Evolutionary conservation across 352 stramenopile species (phyloP).

Genomic region (Globisporangium sylvaticum): DNA sequence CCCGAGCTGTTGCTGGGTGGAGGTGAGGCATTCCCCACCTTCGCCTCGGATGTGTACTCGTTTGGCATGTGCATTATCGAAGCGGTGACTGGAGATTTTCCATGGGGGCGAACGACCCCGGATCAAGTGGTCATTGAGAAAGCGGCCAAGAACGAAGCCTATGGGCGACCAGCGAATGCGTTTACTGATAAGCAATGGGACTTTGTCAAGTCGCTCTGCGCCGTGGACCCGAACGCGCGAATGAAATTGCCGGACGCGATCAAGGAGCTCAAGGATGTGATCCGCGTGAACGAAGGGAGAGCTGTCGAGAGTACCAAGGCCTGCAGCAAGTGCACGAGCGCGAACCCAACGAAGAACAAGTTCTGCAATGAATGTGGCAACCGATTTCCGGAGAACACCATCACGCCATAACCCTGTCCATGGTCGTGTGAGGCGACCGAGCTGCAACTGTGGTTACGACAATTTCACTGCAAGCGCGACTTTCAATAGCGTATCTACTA

Average conservation of each 20-base stretch:
- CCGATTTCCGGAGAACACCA: neutral
- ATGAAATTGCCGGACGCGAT: neutral
- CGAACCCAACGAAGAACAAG: constrained; percentile 9
- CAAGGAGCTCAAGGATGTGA: neutral
- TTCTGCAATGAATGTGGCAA: constrained; percentile 14
- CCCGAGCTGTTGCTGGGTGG: constrained; percentile 15
- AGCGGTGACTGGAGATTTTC: constrained; percentile 16
- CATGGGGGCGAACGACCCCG: constrained; percentile 17
- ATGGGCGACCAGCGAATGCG: neutral
- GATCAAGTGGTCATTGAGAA: constrained; percentile 17
- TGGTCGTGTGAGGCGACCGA: neutral
- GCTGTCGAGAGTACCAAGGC: neutral
- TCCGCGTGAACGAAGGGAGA: neutral
- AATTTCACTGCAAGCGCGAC: neutral
- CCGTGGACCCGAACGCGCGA: neutral
- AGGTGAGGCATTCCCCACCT: constrained; percentile 1
- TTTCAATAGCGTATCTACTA: neutral
- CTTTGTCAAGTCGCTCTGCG: constrained; percentile 19
- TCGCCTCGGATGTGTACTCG: constrained; percentile 25
- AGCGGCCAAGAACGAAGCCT: constrained; percentile 13
- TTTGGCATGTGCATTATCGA: constrained; percentile 31
- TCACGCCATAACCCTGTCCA: neutral
- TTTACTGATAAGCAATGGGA: constrained; percentile 23
- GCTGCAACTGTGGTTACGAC: neutral
- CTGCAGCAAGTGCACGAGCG: neutral